Evolutionary conservation across 1,284 basidiomycete genomes (phyloP).

Genomic region (Apiotrichum montevideense): DNA sequence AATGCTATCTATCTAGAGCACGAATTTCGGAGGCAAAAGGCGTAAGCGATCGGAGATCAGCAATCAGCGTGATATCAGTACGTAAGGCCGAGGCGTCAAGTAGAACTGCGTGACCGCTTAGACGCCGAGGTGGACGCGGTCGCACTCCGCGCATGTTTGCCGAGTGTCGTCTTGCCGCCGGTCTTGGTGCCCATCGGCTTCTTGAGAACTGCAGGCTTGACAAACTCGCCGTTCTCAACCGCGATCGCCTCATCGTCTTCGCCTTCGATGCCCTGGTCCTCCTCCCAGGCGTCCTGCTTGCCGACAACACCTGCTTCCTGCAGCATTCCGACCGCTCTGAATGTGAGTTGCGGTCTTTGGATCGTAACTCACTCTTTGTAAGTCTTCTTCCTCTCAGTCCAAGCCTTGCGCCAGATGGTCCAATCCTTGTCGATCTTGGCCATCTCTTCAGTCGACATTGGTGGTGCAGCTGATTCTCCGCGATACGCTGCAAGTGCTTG

Average conservation of each 20-base stretch:
- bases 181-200: too few relatives aligned
- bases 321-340: slow-evolving; percentile 32
- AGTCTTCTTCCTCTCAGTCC: slow-evolving; percentile 37
- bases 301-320: slow-evolving; percentile 24
- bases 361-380: slow-evolving; percentile 40
- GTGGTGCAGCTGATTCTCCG: slow-evolving; percentile 16
- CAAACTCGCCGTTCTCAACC: slow-evolving; percentile 40
- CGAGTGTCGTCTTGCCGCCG: too few relatives aligned
- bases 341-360: neutral
- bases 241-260: slow-evolving; percentile 38
- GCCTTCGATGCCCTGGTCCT: slow-evolving; percentile 35
- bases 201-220: slow-evolving; percentile 1
- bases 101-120: too few relatives aligned
- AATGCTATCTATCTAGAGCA: too few relatives aligned
- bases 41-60: too few relatives aligned
- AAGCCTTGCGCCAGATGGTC: slow-evolving; percentile 42
- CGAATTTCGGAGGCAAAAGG: too few relatives aligned
- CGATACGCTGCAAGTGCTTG: slow-evolving; percentile 26
- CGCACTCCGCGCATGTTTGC: too few relatives aligned
- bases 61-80: too few relatives aligned
- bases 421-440: slow-evolving; percentile 41
- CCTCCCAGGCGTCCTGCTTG: slow-evolving; percentile 31
- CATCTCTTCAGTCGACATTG: slow-evolving; percentile 32
- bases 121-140: too few relatives aligned
- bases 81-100: too few relatives aligned